A percentile compares a stretch with the other conserved stretches of the same genome.
Conservation (phyloP, 2,329 filamentous ascomycete genomes). For the Alternaria sp. region DNA sequence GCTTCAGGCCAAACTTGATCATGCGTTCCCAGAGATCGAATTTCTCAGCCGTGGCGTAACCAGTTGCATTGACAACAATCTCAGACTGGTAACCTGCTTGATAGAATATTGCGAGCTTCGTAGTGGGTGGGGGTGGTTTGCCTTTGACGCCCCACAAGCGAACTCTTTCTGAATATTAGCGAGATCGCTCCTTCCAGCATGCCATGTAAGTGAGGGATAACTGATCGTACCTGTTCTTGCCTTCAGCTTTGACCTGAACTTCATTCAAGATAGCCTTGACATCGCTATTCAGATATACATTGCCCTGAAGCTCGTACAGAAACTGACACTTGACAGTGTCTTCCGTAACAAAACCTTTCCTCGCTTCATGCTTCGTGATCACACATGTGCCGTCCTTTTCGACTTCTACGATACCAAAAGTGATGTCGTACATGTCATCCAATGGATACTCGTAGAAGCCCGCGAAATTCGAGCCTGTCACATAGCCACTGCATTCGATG, state of each 20-base stretch:
- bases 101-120: constrained; percentile 51
- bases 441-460: constrained; percentile 57
- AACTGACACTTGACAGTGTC: constrained; percentile 51
- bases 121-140: constrained; percentile 48
- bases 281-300: constrained; percentile 55
- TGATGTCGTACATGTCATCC: constrained; percentile 53
- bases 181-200: too few species aligned
- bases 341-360: constrained; percentile 47
- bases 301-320: constrained; percentile 57
- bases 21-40: constrained; percentile 59
- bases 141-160: constrained; percentile 49
- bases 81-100: constrained; percentile 51
- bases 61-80: constrained; percentile 43
- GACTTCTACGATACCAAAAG: constrained; percentile 60
- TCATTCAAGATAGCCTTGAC: constrained; percentile 51
- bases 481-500: constrained; percentile 57
- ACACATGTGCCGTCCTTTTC: constrained; percentile 54
- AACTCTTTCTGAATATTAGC: constrained; percentile 28
- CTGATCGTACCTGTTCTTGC: constrained; percentile 41
- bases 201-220: neutral
- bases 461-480: constrained; percentile 62
- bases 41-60: constrained; percentile 57
- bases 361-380: constrained; percentile 57
- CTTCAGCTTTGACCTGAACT: constrained; percentile 42
- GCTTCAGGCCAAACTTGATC: constrained; percentile 52